Percentiles rank a stretch among this genome's conserved stretches.
Evolutionary conservation across 805 yeast genomes (phyloP).

Genomic region (Nakazawaea ambrosiae): DNA sequence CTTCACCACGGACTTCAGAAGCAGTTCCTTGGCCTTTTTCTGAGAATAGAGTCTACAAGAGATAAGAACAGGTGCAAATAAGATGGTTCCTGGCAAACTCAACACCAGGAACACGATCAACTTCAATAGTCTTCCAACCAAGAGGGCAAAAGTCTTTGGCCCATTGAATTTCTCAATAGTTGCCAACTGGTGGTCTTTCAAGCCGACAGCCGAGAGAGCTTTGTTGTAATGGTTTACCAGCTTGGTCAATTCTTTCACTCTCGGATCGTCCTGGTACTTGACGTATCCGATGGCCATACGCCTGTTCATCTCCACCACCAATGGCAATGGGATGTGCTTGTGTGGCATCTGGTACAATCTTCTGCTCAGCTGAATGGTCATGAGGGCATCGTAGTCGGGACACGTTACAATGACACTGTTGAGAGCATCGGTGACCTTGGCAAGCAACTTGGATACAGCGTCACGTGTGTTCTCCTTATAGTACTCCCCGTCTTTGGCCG

Average conservation of each 20-base stretch:
- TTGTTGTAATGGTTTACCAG: conserved; percentile 67
- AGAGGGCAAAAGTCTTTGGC: conserved; percentile 39
- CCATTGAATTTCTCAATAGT: conserved; percentile 39
- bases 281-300: conserved; percentile 78
- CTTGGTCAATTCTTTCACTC: conserved; percentile 51
- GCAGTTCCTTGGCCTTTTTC: conserved; percentile 67
- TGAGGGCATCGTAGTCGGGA: conserved; percentile 82
- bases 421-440: conserved; percentile 58
- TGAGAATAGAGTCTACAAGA: conserved; percentile 66
- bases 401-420: conserved; percentile 80
- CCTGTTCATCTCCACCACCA: conserved; percentile 86
- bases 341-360: conserved; percentile 74
- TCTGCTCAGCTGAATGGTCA: conserved; percentile 89
- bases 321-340: conserved; percentile 67
- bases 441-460: conserved; percentile 64
- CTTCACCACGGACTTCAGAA: conserved; percentile 82
- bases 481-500: conserved; percentile 46
- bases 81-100: conserved; percentile 79
- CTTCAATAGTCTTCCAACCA: conserved; percentile 50
- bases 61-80: conserved; percentile 85
- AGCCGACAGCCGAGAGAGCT: conserved; percentile 52
- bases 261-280: conserved; percentile 64
- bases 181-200: conserved; percentile 69
- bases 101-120: conserved; percentile 49
- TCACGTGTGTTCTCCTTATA: conserved; percentile 62